A percentile compares a stretch with the other conserved stretches of the same genome.
These are phyloP conservation scores for Tylopilus balloui DNA, from an alignment of 768 basidiomycete species.

Conservation along the genomic window DNA sequence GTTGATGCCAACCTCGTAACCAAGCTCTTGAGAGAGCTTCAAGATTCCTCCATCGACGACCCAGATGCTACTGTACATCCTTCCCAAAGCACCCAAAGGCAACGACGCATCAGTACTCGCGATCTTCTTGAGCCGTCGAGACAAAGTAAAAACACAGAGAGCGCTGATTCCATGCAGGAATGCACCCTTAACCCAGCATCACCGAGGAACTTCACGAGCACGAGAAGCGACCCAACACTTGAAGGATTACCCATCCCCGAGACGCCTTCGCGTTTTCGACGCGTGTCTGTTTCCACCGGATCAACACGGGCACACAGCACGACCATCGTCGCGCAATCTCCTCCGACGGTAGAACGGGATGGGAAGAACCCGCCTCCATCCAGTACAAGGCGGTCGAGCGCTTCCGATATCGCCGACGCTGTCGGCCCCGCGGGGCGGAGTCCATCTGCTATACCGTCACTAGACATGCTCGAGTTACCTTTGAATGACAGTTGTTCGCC, in stretches of 20 bases:
- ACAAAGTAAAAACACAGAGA: slow-evolving; percentile 5
- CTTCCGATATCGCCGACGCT: neutral
- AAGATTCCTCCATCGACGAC: slow-evolving; percentile 13
- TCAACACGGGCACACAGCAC: slow-evolving; percentile 16
- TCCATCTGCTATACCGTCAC: slow-evolving; percentile 4
- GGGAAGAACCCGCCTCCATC: slow-evolving; percentile 1
- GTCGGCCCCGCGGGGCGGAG: neutral
- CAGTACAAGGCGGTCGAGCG: neutral
- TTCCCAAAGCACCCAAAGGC: slow-evolving; percentile 3
- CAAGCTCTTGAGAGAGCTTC: slow-evolving; percentile 22
- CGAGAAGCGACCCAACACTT: slow-evolving; percentile 3
- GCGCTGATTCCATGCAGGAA: slow-evolving; percentile 8
- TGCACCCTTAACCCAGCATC: slow-evolving; percentile 1
- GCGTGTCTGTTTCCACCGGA: slow-evolving; percentile 15
- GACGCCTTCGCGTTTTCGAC: slow-evolving; percentile 19
- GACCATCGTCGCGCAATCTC: slow-evolving; percentile 8
- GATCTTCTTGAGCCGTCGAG: slow-evolving; percentile 24
- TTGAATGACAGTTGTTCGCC: slow-evolving; percentile 11
- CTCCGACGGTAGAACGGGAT: slow-evolving; percentile 3
- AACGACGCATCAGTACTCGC: slow-evolving; percentile 17
- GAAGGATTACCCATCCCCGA: slow-evolving; percentile 11
- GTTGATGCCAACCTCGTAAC: slow-evolving; percentile 20
- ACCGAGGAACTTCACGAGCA: slow-evolving; percentile 7
- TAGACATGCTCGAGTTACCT: slow-evolving; percentile 15
- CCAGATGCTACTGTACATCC: slow-evolving; percentile 7